These are phyloP conservation scores for Cystobasidium ongulense DNA, from an alignment of 768 basidiomycete species.

Conservation along the genomic window DNA sequence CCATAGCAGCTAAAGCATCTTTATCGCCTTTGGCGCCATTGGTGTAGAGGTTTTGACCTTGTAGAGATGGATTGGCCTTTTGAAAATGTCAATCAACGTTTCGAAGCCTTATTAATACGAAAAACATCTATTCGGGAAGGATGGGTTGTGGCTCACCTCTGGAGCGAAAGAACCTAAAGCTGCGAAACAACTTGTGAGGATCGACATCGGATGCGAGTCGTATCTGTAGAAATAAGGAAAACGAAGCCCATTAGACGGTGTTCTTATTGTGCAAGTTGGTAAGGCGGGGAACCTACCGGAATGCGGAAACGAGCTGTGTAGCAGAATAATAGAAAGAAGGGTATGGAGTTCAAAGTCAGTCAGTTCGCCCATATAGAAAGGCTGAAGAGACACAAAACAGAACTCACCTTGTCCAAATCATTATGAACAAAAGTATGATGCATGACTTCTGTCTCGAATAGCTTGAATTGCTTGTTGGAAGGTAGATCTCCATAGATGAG, in stretches of 20 bases:
- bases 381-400: background rate
- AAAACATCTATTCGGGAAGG: too few species aligned
- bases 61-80: conserved; percentile 67
- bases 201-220: conserved; percentile 87
- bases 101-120: too few species aligned
- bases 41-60: conserved; percentile 52
- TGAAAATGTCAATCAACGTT: background rate
- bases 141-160: background rate
- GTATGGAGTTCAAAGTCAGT: too few species aligned
- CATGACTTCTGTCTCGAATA: conserved; percentile 68
- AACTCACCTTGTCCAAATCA: conserved; percentile 19
- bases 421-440: conserved; percentile 53
- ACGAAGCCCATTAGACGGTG: conserved; percentile 47
- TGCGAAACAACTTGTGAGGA: conserved; percentile 74
- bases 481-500: conserved; percentile 79
- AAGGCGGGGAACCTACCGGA: conserved; percentile 6
- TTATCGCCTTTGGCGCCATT: conserved; percentile 22
- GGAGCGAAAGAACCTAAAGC: conserved; percentile 56
- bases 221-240: conserved; percentile 67
- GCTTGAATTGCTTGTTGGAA: conserved; percentile 53
- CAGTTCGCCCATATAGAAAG: too few species aligned
- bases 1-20: conserved; percentile 59
- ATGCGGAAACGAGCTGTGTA: conserved; percentile 13
- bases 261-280: background rate
- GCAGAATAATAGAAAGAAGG: too few species aligned